These are phyloP conservation scores for Arachis hypogaea DNA, from an alignment of 306 rosid species.

Conservation along the genomic window DNA sequence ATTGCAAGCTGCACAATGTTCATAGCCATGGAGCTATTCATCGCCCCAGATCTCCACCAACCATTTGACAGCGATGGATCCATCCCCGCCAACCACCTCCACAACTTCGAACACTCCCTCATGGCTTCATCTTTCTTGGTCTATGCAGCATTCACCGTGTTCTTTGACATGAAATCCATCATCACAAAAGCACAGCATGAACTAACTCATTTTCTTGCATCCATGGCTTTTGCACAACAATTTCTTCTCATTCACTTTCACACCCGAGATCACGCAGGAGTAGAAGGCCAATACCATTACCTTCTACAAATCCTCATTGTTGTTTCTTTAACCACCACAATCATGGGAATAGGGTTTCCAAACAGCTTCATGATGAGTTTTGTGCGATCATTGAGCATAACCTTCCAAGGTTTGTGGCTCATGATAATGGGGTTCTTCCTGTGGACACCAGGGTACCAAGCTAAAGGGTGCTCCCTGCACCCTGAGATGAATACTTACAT, in stretches of 20 bases:
- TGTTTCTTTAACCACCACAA: slow-evolving; percentile 54
- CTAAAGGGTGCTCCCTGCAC: slow-evolving; percentile 69
- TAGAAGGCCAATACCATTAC: slow-evolving; percentile 82
- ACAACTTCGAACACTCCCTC: slow-evolving; percentile 80
- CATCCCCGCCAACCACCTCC: slow-evolving; percentile 78
- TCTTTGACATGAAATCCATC: slow-evolving; percentile 48
- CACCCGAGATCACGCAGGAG: slow-evolving; percentile 74
- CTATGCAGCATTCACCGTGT: slow-evolving; percentile 54
- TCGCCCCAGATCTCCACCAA: slow-evolving; percentile 61
- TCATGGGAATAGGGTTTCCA: slow-evolving; percentile 60
- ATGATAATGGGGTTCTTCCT: slow-evolving; percentile 71
- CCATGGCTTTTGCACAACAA: slow-evolving; percentile 67
- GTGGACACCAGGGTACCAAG: slow-evolving; percentile 56
- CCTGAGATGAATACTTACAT: slow-evolving; percentile 44
- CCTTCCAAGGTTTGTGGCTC: slow-evolving; percentile 79
- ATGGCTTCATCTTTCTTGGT: slow-evolving; percentile 62
- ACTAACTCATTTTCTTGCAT: slow-evolving; percentile 58
- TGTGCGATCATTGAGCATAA: slow-evolving; percentile 59
- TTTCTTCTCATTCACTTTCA: slow-evolving; percentile 73
- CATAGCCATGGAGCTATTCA: slow-evolving; percentile 78
- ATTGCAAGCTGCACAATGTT: slow-evolving; percentile 52
- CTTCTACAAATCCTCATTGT: slow-evolving; percentile 58
- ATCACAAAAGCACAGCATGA: slow-evolving; percentile 40
- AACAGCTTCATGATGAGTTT: slow-evolving; percentile 67
- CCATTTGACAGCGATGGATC: slow-evolving; percentile 76